Evolutionary conservation across 352 stramenopile species (phyloP).

Genomic region (Phytophthora melonis): DNA sequence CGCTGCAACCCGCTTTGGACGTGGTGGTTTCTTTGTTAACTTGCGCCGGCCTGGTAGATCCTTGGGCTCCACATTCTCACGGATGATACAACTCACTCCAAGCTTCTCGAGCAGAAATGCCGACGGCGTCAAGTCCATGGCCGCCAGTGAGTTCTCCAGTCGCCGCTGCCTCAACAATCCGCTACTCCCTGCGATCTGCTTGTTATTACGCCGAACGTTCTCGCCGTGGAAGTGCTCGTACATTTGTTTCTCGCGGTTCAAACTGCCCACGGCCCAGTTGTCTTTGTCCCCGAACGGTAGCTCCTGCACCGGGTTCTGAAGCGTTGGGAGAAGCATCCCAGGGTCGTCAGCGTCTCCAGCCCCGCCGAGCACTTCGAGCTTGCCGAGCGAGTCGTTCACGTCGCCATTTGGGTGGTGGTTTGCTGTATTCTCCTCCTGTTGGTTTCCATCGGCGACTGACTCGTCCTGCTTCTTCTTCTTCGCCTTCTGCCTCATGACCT

Average conservation of each 20-base stretch:
- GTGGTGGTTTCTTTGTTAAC: slow-evolving; percentile 32
- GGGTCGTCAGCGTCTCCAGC: slow-evolving; percentile 24
- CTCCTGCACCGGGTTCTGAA: slow-evolving; percentile 54
- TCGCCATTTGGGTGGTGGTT: slow-evolving; percentile 11
- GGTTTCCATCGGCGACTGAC: slow-evolving; percentile 18
- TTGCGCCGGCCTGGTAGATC: slow-evolving; percentile 23
- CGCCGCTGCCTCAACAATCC: slow-evolving; percentile 43
- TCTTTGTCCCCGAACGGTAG: slow-evolving; percentile 81
- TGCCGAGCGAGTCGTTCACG: slow-evolving; percentile 37
- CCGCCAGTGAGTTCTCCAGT: slow-evolving; percentile 40
- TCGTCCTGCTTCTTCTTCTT: slow-evolving; percentile 27
- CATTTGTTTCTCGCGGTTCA: slow-evolving; percentile 82
- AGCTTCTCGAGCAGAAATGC: slow-evolving; percentile 76
- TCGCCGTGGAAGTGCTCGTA: slow-evolving; percentile 79
- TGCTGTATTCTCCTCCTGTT: slow-evolving; percentile 11
- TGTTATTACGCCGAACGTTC: slow-evolving; percentile 66
- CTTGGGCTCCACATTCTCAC: slow-evolving; percentile 37
- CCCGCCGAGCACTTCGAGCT: slow-evolving; percentile 24
- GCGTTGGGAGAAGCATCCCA: slow-evolving; percentile 42
- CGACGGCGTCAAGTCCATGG: slow-evolving; percentile 70
- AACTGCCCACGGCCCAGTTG: slow-evolving; percentile 80
- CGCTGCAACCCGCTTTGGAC: slow-evolving; percentile 28
- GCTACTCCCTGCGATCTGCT: slow-evolving; percentile 44
- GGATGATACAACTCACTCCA: slow-evolving; percentile 66
- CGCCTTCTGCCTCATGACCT: slow-evolving; percentile 63